phyloP scores from a whole-genome alignment of 192 early-diverging fungal genomes.

The Kappamyces sp. region DNA sequence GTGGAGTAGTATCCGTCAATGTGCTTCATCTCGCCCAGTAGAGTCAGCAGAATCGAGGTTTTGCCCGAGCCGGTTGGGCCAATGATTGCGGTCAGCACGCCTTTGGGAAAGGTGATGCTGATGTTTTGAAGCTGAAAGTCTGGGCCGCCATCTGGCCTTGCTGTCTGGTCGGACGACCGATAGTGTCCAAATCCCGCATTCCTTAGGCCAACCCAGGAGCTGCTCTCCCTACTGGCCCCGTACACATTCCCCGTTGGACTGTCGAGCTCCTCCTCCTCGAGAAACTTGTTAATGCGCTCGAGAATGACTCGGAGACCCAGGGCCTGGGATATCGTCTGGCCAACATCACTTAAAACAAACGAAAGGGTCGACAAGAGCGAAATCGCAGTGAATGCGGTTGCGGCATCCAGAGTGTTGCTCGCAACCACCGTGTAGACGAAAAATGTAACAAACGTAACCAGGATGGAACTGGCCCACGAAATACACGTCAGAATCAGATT shows the following conservation, averaged over 20 bases:
- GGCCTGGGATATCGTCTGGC: conserved; percentile 10
- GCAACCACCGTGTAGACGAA: conserved; percentile 42
- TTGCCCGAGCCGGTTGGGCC: conserved; percentile 85
- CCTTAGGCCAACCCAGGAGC: conserved; percentile 12
- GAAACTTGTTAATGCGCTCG: conserved; percentile 28
- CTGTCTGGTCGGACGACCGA: not conserved
- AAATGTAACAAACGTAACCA: conserved; percentile 53
- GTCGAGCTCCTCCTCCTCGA: conserved; percentile 33
- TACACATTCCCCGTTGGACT: conserved; percentile 14
- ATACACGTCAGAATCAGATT: not conserved
- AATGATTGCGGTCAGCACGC: conserved; percentile 68
- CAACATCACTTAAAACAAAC: not conserved
- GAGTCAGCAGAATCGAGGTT: conserved; percentile 60
- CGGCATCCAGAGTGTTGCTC: conserved; percentile 27
- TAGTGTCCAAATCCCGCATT: conserved; percentile 11
- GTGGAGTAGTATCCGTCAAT: conserved; percentile 32
- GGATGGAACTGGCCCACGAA: conserved; percentile 29
- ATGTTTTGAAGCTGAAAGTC: conserved; percentile 58
- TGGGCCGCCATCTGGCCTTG: not conserved
- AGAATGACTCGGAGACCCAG: conserved; percentile 28
- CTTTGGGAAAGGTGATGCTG: conserved; percentile 60
- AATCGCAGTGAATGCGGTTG: conserved; percentile 39
- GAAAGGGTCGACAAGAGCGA: conserved; percentile 17
- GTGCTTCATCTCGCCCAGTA: conserved; percentile 71
- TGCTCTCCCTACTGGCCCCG: conserved; percentile 1